Evolutionary conservation across 352 stramenopile species (phyloP), one percentile per base, ranked within the genome.

Genomic region (Phytophthora pinifolia): DNA sequence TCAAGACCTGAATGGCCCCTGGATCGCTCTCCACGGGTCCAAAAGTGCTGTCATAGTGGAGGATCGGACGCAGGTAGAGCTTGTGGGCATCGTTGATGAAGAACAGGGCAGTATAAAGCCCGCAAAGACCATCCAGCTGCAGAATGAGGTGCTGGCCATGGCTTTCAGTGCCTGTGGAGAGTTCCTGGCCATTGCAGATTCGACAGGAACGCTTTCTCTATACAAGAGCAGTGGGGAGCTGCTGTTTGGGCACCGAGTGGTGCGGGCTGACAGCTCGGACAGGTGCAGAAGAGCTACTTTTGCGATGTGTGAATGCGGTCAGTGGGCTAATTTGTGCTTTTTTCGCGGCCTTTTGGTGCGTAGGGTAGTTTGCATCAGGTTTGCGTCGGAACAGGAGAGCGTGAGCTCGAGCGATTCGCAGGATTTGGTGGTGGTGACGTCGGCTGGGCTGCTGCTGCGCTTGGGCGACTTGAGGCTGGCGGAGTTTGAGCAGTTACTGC

Each of bases 111-210:
- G 6, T 22, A n/a, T 4, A 10, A 8, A 27, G 5, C 25, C 25
- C 76, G 65, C 60, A 27, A 47, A 39, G 7, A 29, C 17, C 6
- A 68, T 79, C 27, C 8, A 32, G 17, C 7, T 59, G 0, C 31
- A 41, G 9, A 33, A 63, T 18, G 34, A 48, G 10, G 60, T 75
- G 13, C 29, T 53, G 44, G 65, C 59, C 10, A 39, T 77, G 46
- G 49, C 64, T 8, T 72, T 79, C 15, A 79, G 67, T 31, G 42
- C 30, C n/a, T 76, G 67, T 45, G 67, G 70, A 9, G 44, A 43
- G 2, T 76, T 63, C 20, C 15, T 79, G 14, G 70, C 70, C 12
- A 36, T 77, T 14, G 64, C 60, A 51, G 64, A 79, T 27, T 38
- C 25, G 4, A 25, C 52, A 18, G 67, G 64, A 17, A 47, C 32